Evolutionary conservation across 1,139 yeast genomes (phyloP), one percentile per base, ranked within the genome.

Genomic region (Hansenula sp.): DNA sequence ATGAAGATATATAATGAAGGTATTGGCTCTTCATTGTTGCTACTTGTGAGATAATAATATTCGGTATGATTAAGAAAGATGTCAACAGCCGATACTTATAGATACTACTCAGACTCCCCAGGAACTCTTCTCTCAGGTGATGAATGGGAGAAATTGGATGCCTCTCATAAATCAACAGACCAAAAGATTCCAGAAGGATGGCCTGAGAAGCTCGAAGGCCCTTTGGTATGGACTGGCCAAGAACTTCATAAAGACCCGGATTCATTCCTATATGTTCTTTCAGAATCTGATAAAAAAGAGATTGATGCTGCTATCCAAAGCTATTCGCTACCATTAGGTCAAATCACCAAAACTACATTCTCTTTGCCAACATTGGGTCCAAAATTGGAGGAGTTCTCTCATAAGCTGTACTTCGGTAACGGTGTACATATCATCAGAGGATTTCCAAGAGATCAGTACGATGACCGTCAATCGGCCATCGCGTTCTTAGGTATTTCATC

Each of bases 41-140:
- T n/a, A n/a, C n/a, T n/a, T n/a, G n/a, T n/a, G n/a, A n/a, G n/a
- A n/a, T n/a, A n/a, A n/a, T n/a, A n/a, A n/a, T n/a, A n/a, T n/a
- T n/a, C n/a, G n/a, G n/a, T n/a, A 21, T 5, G 19, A 15, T 15
- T 10, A n/a, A 36, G n/a, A n/a, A n/a, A 5, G n/a, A 42, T 42
- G 45, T 16, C 38, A 18, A 42, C 42, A 8, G 34, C 32, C 9
- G 45, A 42, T n/a, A 31, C 39, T 5, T 42, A 42, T 30, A 34
- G 40, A 35, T 39, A 35, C 25, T 42, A 42, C 19, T 29, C 45
- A 3, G 45, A 42, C n/a, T 42, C 45, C 7, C 40, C 40, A 17
- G 45, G 42, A 17, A 21, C 12, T 2, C 18, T 42, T 11, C 11
- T 39, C 3, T 42, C 45, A 25, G 45, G 42, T 11, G 39, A 38